Percentiles rank a stretch among this genome's conserved stretches.
Conservation (phyloP, 768 basidiomycete species). For the Termitomyces sp. region DNA sequence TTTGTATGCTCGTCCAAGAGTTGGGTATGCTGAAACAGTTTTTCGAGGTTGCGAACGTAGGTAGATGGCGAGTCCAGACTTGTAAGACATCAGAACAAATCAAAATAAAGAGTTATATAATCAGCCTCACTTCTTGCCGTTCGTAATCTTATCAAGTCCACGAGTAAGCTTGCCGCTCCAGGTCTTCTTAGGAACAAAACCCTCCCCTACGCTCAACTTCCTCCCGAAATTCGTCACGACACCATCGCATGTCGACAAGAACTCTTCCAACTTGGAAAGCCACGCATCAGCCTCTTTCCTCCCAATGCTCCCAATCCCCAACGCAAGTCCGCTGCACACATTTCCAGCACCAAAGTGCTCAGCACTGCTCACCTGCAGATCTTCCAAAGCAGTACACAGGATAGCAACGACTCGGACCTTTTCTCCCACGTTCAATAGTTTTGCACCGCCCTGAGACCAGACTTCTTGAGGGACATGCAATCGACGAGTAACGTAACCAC, state of each 20-base stretch:
- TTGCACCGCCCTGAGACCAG: slow-evolving; percentile 89
- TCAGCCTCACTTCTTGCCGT: slow-evolving; percentile 75
- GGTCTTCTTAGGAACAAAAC: slow-evolving; percentile 80
- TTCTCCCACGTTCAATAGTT: slow-evolving; percentile 75
- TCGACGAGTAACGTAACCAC: slow-evolving; percentile 85
- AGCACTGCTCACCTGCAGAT: slow-evolving; percentile 66
- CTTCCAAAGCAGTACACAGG: slow-evolving; percentile 74
- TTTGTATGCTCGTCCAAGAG: slow-evolving; percentile 86
- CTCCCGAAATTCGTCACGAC: slow-evolving; percentile 81
- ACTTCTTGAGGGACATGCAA: slow-evolving; percentile 87
- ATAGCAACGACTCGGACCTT: slow-evolving; percentile 86
- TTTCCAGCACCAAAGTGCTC: slow-evolving; percentile 79
- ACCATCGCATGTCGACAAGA: slow-evolving; percentile 73
- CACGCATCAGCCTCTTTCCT: slow-evolving; percentile 78
- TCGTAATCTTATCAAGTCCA: slow-evolving; percentile 80
- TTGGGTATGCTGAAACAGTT: slow-evolving; percentile 71
- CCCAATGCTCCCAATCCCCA: slow-evolving; percentile 75
- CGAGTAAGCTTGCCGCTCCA: slow-evolving; percentile 76
- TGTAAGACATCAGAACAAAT: slow-evolving; percentile 1
- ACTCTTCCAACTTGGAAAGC: slow-evolving; percentile 77
- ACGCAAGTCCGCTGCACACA: slow-evolving; percentile 67
- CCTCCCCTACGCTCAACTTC: slow-evolving; percentile 87
- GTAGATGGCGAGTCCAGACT: slow-evolving; percentile 83
- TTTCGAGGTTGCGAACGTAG: slow-evolving; percentile 75
- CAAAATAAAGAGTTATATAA: slow-evolving; percentile 6